Evolutionary conservation across 2,329 filamentous ascomycete species (phyloP).

Genomic region (Hymenotorrendiella dingleyae): DNA sequence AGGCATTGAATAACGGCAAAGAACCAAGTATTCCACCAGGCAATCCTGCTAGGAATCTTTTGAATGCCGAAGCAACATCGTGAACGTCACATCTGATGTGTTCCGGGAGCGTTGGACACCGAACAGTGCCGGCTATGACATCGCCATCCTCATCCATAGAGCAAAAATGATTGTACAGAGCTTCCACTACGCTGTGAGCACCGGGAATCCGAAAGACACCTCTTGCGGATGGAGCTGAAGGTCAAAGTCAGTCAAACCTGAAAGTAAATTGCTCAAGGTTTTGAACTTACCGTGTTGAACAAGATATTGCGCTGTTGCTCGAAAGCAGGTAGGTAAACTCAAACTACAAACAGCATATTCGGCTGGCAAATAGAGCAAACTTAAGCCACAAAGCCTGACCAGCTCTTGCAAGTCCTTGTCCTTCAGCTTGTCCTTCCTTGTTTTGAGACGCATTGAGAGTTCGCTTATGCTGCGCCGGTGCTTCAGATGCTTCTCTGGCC

Average conservation of each 20-base stretch:
- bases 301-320: slow-evolving; percentile 59
- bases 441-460: slow-evolving; percentile 41
- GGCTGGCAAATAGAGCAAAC: slow-evolving; percentile 52
- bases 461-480: slow-evolving; percentile 52
- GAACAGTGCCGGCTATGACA: slow-evolving; percentile 49
- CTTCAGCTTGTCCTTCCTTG: slow-evolving; percentile 41
- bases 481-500: slow-evolving; percentile 29
- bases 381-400: slow-evolving; percentile 57
- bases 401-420: slow-evolving; percentile 51
- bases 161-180: slow-evolving; percentile 60
- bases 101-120: slow-evolving; percentile 51
- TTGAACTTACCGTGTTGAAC: slow-evolving; percentile 50
- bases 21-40: slow-evolving; percentile 63
- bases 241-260: slow-evolving; percentile 11
- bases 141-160: slow-evolving; percentile 41
- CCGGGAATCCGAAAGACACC: slow-evolving; percentile 61
- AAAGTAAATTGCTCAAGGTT: not conserved
- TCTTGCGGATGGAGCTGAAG: slow-evolving; percentile 35
- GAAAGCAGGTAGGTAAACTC: slow-evolving; percentile 58
- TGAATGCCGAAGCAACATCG: slow-evolving; percentile 63
- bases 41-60: slow-evolving; percentile 55
- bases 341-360: slow-evolving; percentile 53
- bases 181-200: slow-evolving; percentile 46
- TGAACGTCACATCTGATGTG: slow-evolving; percentile 56
- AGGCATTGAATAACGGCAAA: slow-evolving; percentile 52